Base-by-base conservation (phyloP, 2,329 filamentous ascomycete species). In the Knoxdaviesia capensis region DNA sequence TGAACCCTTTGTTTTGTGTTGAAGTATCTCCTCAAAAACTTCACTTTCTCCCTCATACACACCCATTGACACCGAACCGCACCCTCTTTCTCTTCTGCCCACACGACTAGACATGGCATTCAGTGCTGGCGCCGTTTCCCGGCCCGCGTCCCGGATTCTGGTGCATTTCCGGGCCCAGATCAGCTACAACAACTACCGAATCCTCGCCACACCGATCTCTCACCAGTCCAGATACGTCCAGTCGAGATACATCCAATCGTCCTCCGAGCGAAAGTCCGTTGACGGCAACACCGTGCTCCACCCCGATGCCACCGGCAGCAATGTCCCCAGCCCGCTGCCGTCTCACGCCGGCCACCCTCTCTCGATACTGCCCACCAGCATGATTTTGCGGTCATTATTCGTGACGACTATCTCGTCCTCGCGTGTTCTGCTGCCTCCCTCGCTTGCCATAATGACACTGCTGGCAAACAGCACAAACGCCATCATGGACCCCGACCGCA, bases 381-480 rank as follows among this genome's bases (percentile, higher is more conserved):
- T 72, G 44, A 64, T 87, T 34, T 56, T 86, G 11, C 75, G 81
- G 45, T 82, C 78, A 6, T 69, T 83, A 43, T 64, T 73, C 48
- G 80, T 80, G 42, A 80, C 72, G 5, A 68, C 69, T 34, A 68
- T 86, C 46, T 85, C 81, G 0, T 81, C 77, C 1, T 83, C 79
- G 1, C 74, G 64, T 2, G 20, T 78, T 5, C 70, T 93, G 5
- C 70, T 93, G 2, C 62, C 64, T 2, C 77, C 81, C 0, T 86
- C 80, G 6, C 65, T 90, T 39, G 66, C 66, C 42, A 56, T 80
- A 45, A 79, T 92, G 60, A 70, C 66, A 6, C 56, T 69, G 28
- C 69, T 92, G 50, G 80, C 86, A 7, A 68, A 84, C 55, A 77
- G 80, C 30, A 70, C 70, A 41, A 77, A 64, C 44, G 62, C 71